A percentile compares a stretch with the other conserved stretches of the same genome.
These are phyloP conservation scores for Cocos nucifera DNA, from an alignment of 176 grass and related monocot species.

Conservation along the genomic window DNA sequence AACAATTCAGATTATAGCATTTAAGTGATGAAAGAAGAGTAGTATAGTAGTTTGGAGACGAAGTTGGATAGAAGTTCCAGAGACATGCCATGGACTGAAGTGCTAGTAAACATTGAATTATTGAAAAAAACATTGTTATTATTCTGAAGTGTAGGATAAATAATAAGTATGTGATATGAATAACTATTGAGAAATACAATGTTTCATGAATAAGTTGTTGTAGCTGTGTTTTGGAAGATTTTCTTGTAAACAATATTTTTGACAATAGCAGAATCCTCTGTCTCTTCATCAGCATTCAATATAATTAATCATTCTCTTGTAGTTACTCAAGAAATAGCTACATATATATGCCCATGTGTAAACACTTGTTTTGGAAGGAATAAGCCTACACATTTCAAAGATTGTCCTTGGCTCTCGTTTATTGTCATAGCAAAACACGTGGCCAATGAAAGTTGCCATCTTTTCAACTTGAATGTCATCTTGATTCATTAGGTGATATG, in stretches of 20 bases:
- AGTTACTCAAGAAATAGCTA: neutral
- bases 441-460: neutral
- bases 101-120: too few species aligned
- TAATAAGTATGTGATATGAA: too few species aligned
- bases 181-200: too few species aligned
- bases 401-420: neutral
- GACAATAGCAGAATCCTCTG: neutral
- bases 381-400: neutral
- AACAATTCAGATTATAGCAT: too few species aligned
- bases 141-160: too few species aligned
- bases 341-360: neutral
- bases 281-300: neutral
- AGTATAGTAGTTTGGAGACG: too few species aligned
- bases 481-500: neutral
- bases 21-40: too few species aligned
- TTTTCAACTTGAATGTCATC: neutral
- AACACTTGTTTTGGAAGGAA: neutral
- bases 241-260: neutral
- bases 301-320: neutral
- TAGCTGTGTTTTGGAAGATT: too few species aligned
- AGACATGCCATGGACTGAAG: too few species aligned
- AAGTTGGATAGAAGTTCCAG: too few species aligned
- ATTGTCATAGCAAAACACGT: neutral
- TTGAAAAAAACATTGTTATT: too few species aligned
- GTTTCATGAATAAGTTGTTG: too few species aligned